These are phyloP conservation scores for Cladosporium sp. DNA, from an alignment of 2,329 filamentous ascomycete species.

Conservation along the genomic window DNA sequence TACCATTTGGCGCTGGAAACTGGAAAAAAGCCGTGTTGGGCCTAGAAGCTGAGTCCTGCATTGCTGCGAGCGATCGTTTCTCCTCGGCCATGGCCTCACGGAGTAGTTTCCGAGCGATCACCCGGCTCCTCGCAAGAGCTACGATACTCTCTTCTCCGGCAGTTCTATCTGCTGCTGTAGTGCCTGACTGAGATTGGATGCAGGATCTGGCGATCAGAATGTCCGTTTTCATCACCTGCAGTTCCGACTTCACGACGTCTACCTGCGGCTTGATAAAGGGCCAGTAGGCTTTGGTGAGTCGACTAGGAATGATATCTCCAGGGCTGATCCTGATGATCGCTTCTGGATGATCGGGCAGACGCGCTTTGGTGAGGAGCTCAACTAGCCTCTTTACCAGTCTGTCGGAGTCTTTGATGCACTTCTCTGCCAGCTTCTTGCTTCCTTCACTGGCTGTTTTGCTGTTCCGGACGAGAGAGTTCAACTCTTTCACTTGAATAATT, in stretches of 20 bases:
- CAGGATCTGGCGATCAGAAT: slow-evolving; percentile 19
- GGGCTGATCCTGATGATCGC: slow-evolving; percentile 9
- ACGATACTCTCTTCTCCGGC: slow-evolving; percentile 11
- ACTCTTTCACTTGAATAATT: slow-evolving; percentile 20
- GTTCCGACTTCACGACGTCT: slow-evolving; percentile 18
- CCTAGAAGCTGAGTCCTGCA: not conserved
- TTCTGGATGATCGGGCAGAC: not conserved
- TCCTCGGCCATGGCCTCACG: slow-evolving; percentile 7
- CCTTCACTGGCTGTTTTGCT: slow-evolving; percentile 10
- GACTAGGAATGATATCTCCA: slow-evolving; percentile 18
- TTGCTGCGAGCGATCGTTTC: slow-evolving; percentile 3
- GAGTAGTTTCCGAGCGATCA: not conserved
- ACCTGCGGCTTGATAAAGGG: slow-evolving; percentile 19
- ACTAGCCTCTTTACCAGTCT: slow-evolving; percentile 14
- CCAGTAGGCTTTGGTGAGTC: slow-evolving; percentile 17
- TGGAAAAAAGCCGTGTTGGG: not conserved
- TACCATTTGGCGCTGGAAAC: not conserved
- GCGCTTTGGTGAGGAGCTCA: slow-evolving; percentile 13
- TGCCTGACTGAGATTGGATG: slow-evolving; percentile 8
- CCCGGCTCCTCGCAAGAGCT: not conserved
- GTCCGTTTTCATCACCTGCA: slow-evolving; percentile 20
- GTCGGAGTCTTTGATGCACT: slow-evolving; percentile 15
- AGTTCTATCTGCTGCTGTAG: slow-evolving; percentile 7
- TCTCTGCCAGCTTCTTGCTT: slow-evolving; percentile 15
- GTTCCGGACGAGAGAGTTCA: slow-evolving; percentile 11